Evolutionary conservation across 108 stramenopile species (phyloP).

Genomic region (Skeletonema marinoi): DNA sequence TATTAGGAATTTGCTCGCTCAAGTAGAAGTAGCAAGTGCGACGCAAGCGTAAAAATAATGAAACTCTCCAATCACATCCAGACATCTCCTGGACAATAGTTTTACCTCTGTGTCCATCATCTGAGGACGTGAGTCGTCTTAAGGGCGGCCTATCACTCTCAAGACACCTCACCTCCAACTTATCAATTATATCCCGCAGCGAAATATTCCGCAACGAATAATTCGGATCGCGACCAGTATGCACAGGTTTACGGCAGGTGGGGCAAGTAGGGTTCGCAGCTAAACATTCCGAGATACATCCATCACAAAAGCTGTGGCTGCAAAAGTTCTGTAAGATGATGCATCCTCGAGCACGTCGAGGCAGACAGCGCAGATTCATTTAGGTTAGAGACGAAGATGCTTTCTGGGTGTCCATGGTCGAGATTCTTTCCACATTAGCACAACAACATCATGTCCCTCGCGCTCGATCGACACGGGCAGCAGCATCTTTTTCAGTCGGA

Average conservation of each 20-base stretch:
- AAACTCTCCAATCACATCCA: no score
- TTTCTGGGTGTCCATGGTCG: no score
- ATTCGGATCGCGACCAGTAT: constrained; percentile 8
- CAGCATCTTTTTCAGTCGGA: no score
- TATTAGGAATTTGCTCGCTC: no score
- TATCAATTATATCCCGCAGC: constrained; percentile 1
- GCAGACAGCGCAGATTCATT: constrained; percentile 13
- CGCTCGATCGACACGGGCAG: no score
- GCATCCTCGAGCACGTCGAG: constrained; percentile 6
- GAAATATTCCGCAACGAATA: not conserved
- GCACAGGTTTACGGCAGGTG: constrained; percentile 6
- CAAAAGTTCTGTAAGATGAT: constrained; percentile 5
- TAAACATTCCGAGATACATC: not conserved
- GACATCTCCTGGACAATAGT: no score
- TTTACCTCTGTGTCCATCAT: no score
- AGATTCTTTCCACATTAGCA: no score
- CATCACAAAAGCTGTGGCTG: constrained; percentile 19
- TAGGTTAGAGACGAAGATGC: constrained; percentile 2
- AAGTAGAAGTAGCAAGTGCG: no score
- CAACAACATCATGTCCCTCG: no score
- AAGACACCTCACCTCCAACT: not conserved
- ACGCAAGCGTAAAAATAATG: no score
- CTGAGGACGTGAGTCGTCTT: no score
- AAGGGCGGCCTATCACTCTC: not conserved
- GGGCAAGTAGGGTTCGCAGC: not conserved